Percentiles rank a stretch among this genome's conserved stretches.
Conservation (phyloP, 106 monocot species). For the Dendrobium catenatum region DNA sequence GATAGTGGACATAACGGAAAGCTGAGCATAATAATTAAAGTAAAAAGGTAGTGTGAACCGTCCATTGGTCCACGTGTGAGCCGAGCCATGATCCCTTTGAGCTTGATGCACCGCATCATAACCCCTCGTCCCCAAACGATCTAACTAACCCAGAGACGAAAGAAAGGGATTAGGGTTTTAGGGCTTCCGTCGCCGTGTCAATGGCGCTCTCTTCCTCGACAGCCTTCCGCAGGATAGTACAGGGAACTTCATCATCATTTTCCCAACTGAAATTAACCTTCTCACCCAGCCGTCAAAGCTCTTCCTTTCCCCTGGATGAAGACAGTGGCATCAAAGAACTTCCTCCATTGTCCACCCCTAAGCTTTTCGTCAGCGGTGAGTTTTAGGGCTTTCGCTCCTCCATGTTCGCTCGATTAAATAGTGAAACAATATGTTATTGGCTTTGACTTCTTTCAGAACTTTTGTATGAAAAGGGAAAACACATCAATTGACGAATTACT, state of each 20-base stretch:
- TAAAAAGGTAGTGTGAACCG: too few species aligned
- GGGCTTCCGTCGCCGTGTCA: not conserved
- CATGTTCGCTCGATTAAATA: not conserved
- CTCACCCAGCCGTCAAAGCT: not conserved
- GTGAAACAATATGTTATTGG: not conserved
- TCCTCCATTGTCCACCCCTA: slow-evolving; percentile 8
- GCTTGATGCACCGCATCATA: too few species aligned
- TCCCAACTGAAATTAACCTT: not conserved
- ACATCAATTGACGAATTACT: not conserved
- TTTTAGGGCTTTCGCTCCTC: not conserved
- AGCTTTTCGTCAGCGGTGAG: slow-evolving; percentile 12
- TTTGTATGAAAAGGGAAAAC: not conserved
- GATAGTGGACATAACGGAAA: too few species aligned
- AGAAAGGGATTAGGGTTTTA: not conserved
- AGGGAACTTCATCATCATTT: slow-evolving; percentile 4
- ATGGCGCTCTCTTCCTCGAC: slow-evolving; percentile 7
- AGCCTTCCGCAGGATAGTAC: not conserved
- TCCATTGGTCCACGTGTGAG: too few species aligned
- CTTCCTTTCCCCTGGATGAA: slow-evolving; percentile 5
- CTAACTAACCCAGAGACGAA: not conserved
- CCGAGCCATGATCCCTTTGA: too few species aligned
- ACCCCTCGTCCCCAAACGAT: too few species aligned
- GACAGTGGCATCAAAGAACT: slow-evolving; percentile 2
- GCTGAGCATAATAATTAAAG: too few species aligned
- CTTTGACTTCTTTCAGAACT: not conserved